These are phyloP conservation scores for Gnomoniopsis sp. DNA, from an alignment of 2,329 filamentous ascomycete species.

Conservation along the genomic window DNA sequence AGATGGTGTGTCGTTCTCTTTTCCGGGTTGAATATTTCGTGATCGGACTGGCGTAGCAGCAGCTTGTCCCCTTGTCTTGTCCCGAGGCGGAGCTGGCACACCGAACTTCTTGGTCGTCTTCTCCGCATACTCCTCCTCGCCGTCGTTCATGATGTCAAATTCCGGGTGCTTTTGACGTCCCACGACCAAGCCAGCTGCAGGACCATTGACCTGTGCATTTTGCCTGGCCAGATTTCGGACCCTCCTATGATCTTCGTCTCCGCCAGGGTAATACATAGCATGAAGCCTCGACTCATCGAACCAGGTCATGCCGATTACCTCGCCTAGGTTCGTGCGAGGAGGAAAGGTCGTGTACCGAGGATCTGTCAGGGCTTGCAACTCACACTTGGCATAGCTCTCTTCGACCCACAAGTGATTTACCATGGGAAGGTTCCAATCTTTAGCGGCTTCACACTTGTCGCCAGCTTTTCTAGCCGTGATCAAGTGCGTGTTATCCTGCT, in stretches of 20 bases:
- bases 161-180: conserved; percentile 37
- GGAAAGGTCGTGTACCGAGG: conserved; percentile 84
- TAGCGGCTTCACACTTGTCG: conserved; percentile 89
- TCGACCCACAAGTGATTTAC: conserved; percentile 97
- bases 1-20: conserved; percentile 82
- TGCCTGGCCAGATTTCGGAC: conserved; percentile 48
- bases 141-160: conserved; percentile 43
- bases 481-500: conserved; percentile 90
- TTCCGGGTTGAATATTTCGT: conserved; percentile 55
- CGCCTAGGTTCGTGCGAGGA: conserved; percentile 82
- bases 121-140: conserved; percentile 32
- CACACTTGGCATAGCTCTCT: conserved; percentile 90
- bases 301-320: conserved; percentile 85
- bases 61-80: conserved; percentile 14
- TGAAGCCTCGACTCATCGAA: conserved; percentile 63
- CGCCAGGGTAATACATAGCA: conserved; percentile 67
- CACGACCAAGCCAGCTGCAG: conserved; percentile 45
- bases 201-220: conserved; percentile 45
- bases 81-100: conserved; percentile 25
- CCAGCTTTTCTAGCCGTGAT: conserved; percentile 86
- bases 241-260: conserved; percentile 43
- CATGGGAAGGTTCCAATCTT: conserved; percentile 87
- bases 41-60: conserved; percentile 38
- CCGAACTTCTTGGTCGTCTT: conserved; percentile 31
- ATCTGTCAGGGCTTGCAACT: conserved; percentile 68